Base-by-base conservation (phyloP, 768 basidiomycete species). In the Gautieria morchelliformis region DNA sequence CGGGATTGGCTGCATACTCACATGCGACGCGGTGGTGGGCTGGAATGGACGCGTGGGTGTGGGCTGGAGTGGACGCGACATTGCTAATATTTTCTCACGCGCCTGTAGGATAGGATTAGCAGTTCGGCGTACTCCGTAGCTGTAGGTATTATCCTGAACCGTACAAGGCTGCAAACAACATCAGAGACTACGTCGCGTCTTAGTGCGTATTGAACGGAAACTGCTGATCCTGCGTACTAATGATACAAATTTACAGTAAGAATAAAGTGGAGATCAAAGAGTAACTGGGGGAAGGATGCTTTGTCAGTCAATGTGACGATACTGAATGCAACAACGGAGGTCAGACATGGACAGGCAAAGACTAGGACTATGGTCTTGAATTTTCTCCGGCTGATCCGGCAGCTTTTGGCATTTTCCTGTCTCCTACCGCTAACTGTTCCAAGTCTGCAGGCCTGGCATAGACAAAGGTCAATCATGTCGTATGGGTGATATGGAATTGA, bases 341-440 rank as follows among this genome's bases (percentile, higher is more conserved):
- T 30, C 27, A 53, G 17, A 19, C n/a, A 15, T 9, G 27, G 8
- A 19, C 35, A 53, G n/a, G n/a, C n/a, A n/a, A n/a, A n/a, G 19
- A 17, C 2, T 4, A 37, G 2, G 35, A 37, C 14, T 37, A 37
- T 37, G 35, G 35, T 57, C 30, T 30, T 19, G 45, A 39, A 17
- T 15, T n/a, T 19, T 59, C 62, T n/a, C 60, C 44, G 8, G 59
- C 27, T 20, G 60, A 56, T 9, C 76, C 80, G 41, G 76, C 70
- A n/a, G 75, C 76, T 64, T 93, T 94, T n/a, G 93, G 93, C 91
- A 95, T 91, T 73, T 94, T 96, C 72, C 87, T 92, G 59, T 91
- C 89, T 17, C 89, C 87, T 15, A 79, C 79, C 0, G 87, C 80
- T 40, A 91, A 68, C 65, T 90, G 85, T 63, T 92, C 89, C 47